Percentiles rank a stretch among this genome's conserved stretches.
Evolutionary conservation across 352 stramenopile genomes (phyloP).

Genomic region (Globisporangium emineosum): DNA sequence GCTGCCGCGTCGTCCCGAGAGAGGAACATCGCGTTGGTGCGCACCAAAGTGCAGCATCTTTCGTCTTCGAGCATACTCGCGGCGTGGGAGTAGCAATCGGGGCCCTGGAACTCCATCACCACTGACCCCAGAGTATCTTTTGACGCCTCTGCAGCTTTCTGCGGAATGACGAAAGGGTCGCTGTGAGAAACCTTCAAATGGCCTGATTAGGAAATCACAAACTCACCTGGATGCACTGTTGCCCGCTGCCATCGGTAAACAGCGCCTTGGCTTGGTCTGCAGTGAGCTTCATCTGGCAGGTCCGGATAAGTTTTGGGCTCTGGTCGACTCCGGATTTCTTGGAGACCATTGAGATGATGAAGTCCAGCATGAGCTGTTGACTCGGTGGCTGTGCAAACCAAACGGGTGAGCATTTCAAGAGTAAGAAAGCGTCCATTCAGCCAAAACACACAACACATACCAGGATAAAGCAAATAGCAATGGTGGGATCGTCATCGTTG

Average conservation of each 20-base stretch:
- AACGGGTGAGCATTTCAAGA: neutral
- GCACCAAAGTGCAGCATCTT: slow-evolving; percentile 20
- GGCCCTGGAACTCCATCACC: slow-evolving; percentile 58
- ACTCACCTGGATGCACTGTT: slow-evolving; percentile 7
- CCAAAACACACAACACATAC: slow-evolving; percentile 13
- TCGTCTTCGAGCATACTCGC: slow-evolving; percentile 21
- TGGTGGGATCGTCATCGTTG: slow-evolving; percentile 21
- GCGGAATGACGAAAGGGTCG: neutral
- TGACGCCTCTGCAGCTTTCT: slow-evolving; percentile 34
- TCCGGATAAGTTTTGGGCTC: slow-evolving; percentile 36
- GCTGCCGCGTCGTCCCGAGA: slow-evolving; percentile 27
- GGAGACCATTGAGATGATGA: slow-evolving; percentile 30
- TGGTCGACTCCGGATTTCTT: slow-evolving; percentile 9
- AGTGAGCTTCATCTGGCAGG: slow-evolving; percentile 48
- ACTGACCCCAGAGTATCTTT: slow-evolving; percentile 38
- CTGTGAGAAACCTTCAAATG: too few relatives aligned
- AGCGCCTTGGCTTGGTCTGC: slow-evolving; percentile 32
- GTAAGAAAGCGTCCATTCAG: neutral
- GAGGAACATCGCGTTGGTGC: slow-evolving; percentile 22
- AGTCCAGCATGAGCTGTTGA: slow-evolving; percentile 42
- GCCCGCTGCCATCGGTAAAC: slow-evolving; percentile 20
- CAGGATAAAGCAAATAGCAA: slow-evolving; percentile 49
- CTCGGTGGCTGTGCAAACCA: slow-evolving; percentile 29
- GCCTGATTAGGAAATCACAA: too few relatives aligned
- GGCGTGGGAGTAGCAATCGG: slow-evolving; percentile 19